A percentile compares a stretch with the other conserved stretches of the same genome.
Evolutionary conservation across 495 filamentous ascomycete species (phyloP).

Genomic region (Pyronema omphalodes): DNA sequence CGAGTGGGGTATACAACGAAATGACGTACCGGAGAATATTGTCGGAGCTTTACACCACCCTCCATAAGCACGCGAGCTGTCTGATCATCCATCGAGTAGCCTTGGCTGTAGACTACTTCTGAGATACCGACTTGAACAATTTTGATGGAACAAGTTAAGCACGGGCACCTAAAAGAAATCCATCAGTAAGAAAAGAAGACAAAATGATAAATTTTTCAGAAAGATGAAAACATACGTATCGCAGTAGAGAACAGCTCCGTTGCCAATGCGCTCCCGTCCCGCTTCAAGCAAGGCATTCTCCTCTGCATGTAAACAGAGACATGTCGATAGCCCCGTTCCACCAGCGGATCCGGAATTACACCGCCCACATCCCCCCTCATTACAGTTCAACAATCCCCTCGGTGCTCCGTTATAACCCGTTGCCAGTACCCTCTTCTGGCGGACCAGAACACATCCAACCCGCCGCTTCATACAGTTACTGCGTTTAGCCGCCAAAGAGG

Average conservation of each 20-base stretch:
- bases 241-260: constrained; percentile 68
- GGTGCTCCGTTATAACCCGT: constrained; percentile 98
- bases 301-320: constrained; percentile 88
- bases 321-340: constrained; percentile 61
- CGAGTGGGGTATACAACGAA: too few relatives aligned
- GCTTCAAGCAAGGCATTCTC: constrained; percentile 93
- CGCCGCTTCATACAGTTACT: constrained; percentile 97
- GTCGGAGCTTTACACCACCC: constrained; percentile 59
- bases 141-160: constrained; percentile 95
- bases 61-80: constrained; percentile 60
- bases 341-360: constrained; percentile 59
- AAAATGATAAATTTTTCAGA: background rate
- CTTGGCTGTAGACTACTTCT: constrained; percentile 84
- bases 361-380: constrained; percentile 75
- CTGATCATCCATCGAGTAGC: constrained; percentile 82
- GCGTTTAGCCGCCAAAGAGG: constrained; percentile 73
- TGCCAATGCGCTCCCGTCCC: constrained; percentile 70
- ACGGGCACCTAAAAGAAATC: constrained; percentile 46
- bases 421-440: constrained; percentile 70
- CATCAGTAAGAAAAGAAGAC: background rate
- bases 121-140: constrained; percentile 87
- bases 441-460: constrained; percentile 86
- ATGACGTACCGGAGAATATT: constrained; percentile 58
- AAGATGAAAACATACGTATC: constrained; percentile 41
- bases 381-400: constrained; percentile 69